Percentiles rank a stretch among this genome's conserved stretches.
Evolutionary conservation across 768 basidiomycete genomes (phyloP).

Genomic region (Pleurotus platypus): DNA sequence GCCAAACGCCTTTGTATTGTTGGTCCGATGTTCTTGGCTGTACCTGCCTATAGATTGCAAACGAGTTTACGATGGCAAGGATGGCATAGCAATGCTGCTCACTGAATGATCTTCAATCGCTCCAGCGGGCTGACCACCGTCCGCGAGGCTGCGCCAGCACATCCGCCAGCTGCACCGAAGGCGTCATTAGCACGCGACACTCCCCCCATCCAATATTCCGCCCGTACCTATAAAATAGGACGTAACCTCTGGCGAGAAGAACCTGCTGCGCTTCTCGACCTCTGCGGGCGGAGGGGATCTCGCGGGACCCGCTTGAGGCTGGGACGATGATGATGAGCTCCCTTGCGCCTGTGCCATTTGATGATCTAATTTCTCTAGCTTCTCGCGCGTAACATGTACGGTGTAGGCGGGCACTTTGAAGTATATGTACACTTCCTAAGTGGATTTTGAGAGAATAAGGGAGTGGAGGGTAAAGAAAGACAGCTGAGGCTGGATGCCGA

Average conservation of each 20-base stretch:
- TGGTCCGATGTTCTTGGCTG: slow-evolving; percentile 61
- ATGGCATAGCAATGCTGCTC: slow-evolving; percentile 25
- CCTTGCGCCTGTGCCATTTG: slow-evolving; percentile 5
- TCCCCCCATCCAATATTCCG: background rate
- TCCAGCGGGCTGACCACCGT: slow-evolving; percentile 93
- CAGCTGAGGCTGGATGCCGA: slow-evolving; percentile 1
- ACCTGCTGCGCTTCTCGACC: slow-evolving; percentile 8
- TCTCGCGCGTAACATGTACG: slow-evolving; percentile 3
- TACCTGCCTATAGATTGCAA: slow-evolving; percentile 64
- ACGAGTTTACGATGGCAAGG: slow-evolving; percentile 7
- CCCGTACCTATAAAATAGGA: slow-evolving; percentile 41
- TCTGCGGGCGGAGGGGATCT: background rate
- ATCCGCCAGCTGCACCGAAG: slow-evolving; percentile 42
- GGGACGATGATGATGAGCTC: background rate
- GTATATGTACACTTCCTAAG: background rate
- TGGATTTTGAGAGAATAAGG: background rate
- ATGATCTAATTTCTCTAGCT: background rate
- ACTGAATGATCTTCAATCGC: slow-evolving; percentile 96
- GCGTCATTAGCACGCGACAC: slow-evolving; percentile 9
- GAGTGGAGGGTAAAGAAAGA: background rate
- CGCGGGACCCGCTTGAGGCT: background rate
- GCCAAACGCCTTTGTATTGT: slow-evolving; percentile 84
- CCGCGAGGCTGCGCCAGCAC: slow-evolving; percentile 68
- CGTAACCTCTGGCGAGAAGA: slow-evolving; percentile 33
- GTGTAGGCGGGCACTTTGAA: background rate